phyloP scores from a whole-genome alignment of 305 asterid genomes.

The Fraxinus albicans region DNA sequence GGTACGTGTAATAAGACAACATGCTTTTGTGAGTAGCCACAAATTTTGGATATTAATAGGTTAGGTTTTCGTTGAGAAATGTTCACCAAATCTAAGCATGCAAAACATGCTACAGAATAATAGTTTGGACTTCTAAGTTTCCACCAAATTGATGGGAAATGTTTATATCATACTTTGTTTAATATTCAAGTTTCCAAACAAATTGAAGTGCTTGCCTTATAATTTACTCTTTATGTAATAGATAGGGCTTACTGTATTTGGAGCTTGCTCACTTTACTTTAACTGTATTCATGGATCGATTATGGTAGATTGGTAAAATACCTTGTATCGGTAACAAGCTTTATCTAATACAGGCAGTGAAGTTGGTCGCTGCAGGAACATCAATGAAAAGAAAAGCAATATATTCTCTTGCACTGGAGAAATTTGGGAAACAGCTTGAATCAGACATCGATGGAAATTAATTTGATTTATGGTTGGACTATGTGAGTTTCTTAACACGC shows the following conservation, averaged over 20 bases:
- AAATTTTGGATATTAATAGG: not conserved
- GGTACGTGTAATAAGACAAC: slow-evolving; percentile 2
- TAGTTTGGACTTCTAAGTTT: slow-evolving; percentile 26
- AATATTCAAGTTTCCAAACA: slow-evolving; percentile 24
- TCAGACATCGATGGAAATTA: slow-evolving; percentile 31
- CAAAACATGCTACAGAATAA: slow-evolving; percentile 3
- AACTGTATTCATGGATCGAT: not conserved
- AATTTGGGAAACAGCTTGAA: slow-evolving; percentile 49
- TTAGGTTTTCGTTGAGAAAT: slow-evolving; percentile 1
- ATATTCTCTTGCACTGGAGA: slow-evolving; percentile 66
- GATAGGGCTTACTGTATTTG: slow-evolving; percentile 1
- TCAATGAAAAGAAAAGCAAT: slow-evolving; percentile 65
- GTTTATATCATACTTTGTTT: slow-evolving; percentile 22
- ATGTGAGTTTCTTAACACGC: not conserved
- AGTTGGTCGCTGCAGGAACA: slow-evolving; percentile 70
- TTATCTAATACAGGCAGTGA: slow-evolving; percentile 63
- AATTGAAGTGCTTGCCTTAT: slow-evolving; percentile 30
- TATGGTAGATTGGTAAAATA: not conserved
- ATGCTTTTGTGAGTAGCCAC: slow-evolving; percentile 12
- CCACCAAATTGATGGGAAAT: slow-evolving; percentile 38
- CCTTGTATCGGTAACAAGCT: not conserved
- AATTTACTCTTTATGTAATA: slow-evolving; percentile 23
- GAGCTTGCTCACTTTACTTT: slow-evolving; percentile 1
- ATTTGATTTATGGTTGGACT: slow-evolving; percentile 1
- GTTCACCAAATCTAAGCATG: not conserved